Conservation (phyloP, 2,329 filamentous ascomycete genomes). For the Epichloe amarillans region DNA sequence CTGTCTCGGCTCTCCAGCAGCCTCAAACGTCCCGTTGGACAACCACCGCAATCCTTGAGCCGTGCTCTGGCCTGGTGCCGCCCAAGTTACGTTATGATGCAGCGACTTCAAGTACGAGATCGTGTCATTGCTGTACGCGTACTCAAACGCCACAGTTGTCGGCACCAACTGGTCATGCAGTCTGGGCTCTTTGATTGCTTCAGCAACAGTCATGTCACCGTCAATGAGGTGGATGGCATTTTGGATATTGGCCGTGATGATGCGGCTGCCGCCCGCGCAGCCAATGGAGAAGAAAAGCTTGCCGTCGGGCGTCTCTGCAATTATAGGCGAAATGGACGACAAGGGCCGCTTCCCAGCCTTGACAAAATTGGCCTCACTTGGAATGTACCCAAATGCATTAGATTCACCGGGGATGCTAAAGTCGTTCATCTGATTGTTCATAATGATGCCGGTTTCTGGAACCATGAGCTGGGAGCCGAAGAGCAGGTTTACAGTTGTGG, state of each 20-base stretch:
- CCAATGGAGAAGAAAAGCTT: conserved; percentile 60
- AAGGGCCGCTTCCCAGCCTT: conserved; percentile 65
- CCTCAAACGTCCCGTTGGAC: conserved; percentile 57
- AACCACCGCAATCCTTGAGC: conserved; percentile 60
- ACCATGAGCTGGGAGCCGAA: conserved; percentile 68
- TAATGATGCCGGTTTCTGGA: conserved; percentile 69
- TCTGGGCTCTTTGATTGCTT: conserved; percentile 55
- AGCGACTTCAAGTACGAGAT: conserved; percentile 50
- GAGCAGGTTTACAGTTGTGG: conserved; percentile 68
- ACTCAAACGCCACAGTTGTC: conserved; percentile 56
- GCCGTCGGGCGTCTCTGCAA: conserved; percentile 58
- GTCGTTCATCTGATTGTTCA: conserved; percentile 53
- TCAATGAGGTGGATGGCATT: conserved; percentile 65
- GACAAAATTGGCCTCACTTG: conserved; percentile 62
- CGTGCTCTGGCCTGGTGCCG: conserved; percentile 50
- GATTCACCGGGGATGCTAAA: conserved; percentile 61
- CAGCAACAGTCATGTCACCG: conserved; percentile 40
- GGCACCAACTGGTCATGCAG: conserved; percentile 77
- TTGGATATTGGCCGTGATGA: conserved; percentile 74
- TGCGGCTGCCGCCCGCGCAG: conserved; percentile 69
- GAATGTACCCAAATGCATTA: conserved; percentile 68
- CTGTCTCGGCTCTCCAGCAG: conserved; percentile 73
- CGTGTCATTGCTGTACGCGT: conserved; percentile 54
- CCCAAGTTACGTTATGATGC: conserved; percentile 65
- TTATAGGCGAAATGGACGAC: conserved; percentile 63